phyloP scores from a whole-genome alignment of 176 grass and related monocot genomes.

The Microstegium vimineum region DNA sequence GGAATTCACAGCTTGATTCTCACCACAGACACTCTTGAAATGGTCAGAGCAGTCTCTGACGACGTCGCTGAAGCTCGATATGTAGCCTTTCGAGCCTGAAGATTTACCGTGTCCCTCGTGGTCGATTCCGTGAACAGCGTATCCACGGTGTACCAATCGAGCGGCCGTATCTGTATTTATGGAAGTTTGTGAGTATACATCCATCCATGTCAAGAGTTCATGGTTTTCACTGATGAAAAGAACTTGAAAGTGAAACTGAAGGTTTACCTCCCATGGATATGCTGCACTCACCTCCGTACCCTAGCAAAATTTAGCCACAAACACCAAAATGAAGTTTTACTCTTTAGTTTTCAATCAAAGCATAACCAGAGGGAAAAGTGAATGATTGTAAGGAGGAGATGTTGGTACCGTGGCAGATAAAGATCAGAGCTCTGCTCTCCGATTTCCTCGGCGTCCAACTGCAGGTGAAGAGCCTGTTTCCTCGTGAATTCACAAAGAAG shows the following conservation, averaged over 20 bases:
- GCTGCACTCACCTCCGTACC: slow-evolving; percentile 49
- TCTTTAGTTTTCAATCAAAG: neutral
- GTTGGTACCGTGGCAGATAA: slow-evolving; percentile 49
- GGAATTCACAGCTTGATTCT: neutral
- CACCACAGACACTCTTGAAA: slow-evolving; percentile 67
- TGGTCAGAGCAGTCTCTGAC: slow-evolving; percentile 53
- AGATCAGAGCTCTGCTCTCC: slow-evolving; percentile 52
- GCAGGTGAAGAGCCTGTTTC: slow-evolving; percentile 56
- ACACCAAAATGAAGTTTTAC: neutral
- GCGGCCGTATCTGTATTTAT: slow-evolving; percentile 43
- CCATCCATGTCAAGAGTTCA: neutral
- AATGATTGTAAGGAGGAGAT: neutral
- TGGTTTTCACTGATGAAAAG: neutral
- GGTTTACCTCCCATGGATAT: slow-evolving; percentile 50
- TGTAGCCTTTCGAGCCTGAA: slow-evolving; percentile 52
- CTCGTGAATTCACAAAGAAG: slow-evolving; percentile 48
- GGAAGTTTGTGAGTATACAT: neutral
- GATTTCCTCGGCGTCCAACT: slow-evolving; percentile 40
- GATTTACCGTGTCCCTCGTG: slow-evolving; percentile 68
- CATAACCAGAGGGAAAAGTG: neutral
- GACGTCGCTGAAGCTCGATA: slow-evolving; percentile 47
- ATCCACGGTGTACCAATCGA: slow-evolving; percentile 45
- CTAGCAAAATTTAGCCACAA: slow-evolving; percentile 24
- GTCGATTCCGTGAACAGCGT: slow-evolving; percentile 52
- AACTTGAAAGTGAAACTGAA: neutral